A percentile compares a stretch with the other conserved stretches of the same genome.
Conservation (phyloP, 345 rosid genomes). For the Gossypium sturtianum region DNA sequence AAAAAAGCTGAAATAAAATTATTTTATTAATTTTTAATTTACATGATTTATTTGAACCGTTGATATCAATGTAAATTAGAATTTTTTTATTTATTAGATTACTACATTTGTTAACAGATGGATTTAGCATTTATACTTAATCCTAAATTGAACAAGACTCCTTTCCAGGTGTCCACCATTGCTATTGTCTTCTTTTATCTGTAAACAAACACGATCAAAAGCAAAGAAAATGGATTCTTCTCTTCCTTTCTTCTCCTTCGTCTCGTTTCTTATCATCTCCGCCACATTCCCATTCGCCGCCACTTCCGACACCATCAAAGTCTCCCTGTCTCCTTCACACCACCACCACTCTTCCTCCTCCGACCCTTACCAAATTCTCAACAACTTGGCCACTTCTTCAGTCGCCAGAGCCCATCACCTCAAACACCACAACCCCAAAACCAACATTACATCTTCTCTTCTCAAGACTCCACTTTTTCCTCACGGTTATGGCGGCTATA, state of each 20-base stretch:
- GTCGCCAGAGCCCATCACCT: not conserved
- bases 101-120: too few species aligned
- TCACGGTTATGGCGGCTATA: conserved; percentile 74
- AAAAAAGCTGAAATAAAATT: too few species aligned
- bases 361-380: not conserved
- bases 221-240: not conserved
- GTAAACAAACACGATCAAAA: too few species aligned
- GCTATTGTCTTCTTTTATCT: too few species aligned
- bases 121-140: too few species aligned
- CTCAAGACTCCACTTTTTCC: conserved; percentile 46
- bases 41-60: too few species aligned
- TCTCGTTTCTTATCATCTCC: not conserved
- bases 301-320: conserved; percentile 9
- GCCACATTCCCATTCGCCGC: not conserved
- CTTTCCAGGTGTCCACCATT: too few species aligned
- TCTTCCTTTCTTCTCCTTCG: not conserved
- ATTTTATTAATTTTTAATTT: too few species aligned
- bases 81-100: too few species aligned
- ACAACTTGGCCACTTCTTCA: conserved; percentile 1
- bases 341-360: not conserved
- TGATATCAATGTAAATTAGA: too few species aligned
- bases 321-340: not conserved
- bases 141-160: too few species aligned
- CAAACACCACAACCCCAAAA: not conserved
- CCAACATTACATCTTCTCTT: conserved; percentile 14